Conservation (phyloP, 345 rosid genomes). For the Barbarea vulgaris region DNA sequence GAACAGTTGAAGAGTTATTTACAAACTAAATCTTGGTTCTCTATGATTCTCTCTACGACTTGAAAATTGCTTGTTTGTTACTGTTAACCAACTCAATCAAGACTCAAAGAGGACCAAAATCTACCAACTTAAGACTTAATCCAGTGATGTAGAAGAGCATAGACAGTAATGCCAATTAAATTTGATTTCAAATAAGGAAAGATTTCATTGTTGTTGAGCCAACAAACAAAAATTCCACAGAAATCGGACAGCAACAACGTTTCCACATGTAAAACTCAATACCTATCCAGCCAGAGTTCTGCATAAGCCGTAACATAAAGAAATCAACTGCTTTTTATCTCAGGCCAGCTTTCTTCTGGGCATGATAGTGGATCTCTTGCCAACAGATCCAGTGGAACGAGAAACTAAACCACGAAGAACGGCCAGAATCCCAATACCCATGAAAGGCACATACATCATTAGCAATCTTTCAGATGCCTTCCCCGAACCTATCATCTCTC, state of each 20-base stretch:
- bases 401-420: slow-evolving; percentile 62
- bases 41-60: too few species aligned
- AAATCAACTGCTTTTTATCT: slow-evolving; percentile 15
- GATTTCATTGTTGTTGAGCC: neutral
- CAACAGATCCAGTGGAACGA: slow-evolving; percentile 17
- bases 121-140: neutral
- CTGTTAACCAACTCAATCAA: neutral
- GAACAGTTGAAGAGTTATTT: too few species aligned
- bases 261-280: neutral
- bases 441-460: slow-evolving; percentile 59
- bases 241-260: neutral
- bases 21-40: too few species aligned
- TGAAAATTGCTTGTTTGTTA: neutral
- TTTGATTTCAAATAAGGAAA: slow-evolving; percentile 9
- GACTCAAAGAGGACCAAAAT: neutral
- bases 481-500: slow-evolving; percentile 62
- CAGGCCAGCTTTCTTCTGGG: slow-evolving; percentile 67
- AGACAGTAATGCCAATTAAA: neutral
- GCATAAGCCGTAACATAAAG: neutral
- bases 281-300: neutral
- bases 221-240: neutral
- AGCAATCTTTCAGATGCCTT: slow-evolving; percentile 62
- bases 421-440: slow-evolving; percentile 59
- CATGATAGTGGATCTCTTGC: slow-evolving; percentile 47
- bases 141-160: neutral